Conservation (phyloP, 192 early-diverging fungal species). For the Funneliformis mosseae region DNA sequence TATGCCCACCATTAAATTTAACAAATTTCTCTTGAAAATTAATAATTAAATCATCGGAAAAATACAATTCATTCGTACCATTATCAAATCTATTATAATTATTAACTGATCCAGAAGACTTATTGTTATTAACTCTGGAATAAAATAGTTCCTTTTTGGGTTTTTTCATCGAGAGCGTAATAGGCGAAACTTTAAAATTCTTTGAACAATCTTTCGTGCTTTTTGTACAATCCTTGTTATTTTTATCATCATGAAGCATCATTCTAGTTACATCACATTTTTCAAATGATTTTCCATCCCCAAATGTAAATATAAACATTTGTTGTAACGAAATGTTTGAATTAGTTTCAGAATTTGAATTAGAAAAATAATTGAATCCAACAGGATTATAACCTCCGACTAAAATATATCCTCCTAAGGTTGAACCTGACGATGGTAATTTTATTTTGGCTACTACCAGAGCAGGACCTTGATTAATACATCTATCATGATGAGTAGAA, state of each 20-base stretch:
- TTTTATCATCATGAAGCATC: neutral
- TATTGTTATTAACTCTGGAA: neutral
- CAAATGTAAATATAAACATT: constrained; percentile 19
- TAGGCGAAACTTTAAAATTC: neutral
- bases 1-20: neutral
- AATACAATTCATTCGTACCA: neutral
- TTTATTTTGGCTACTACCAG: neutral
- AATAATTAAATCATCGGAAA: constrained; percentile 18
- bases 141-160: neutral
- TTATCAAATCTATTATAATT: neutral
- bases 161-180: neutral
- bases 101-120: neutral
- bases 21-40: constrained; percentile 2
- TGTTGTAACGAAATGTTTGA: neutral
- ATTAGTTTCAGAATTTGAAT: neutral
- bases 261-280: neutral
- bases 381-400: constrained; percentile 19
- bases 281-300: constrained; percentile 20
- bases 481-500: neutral
- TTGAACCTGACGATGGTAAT: neutral
- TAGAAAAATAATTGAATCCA: neutral
- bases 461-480: constrained; percentile 5
- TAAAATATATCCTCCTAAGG: neutral
- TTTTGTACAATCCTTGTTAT: constrained; percentile 1
- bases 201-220: neutral